Evolutionary conservation across 768 basidiomycete genomes (phyloP).

Genomic region (Coprinellus aureogranulatus): DNA sequence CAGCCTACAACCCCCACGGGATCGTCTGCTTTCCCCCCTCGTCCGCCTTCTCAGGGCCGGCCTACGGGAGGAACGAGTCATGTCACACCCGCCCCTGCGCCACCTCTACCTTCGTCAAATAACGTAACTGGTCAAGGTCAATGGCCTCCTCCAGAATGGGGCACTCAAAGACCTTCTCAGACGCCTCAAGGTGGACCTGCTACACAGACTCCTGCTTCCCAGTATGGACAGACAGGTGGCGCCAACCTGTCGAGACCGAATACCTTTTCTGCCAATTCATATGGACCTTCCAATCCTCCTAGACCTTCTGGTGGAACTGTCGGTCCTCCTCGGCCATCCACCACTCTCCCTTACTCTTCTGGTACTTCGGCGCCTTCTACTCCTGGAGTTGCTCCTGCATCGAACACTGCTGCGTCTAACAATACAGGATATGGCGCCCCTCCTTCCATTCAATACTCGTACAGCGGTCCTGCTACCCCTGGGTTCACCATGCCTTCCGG

Average conservation of each 20-base stretch:
- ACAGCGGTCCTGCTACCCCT: background rate
- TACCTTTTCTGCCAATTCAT: constrained; percentile 16
- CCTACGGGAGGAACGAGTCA: background rate
- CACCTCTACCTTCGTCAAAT: background rate
- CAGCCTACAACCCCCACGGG: background rate
- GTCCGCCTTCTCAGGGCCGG: constrained; percentile 1
- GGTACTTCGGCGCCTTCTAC: background rate
- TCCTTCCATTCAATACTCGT: background rate
- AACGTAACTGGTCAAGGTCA: constrained; percentile 10
- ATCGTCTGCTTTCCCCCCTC: background rate
- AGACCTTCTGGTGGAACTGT: background rate
- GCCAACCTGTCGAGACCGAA: constrained; percentile 34
- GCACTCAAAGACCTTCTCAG: constrained; percentile 9
- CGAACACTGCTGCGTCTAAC: background rate
- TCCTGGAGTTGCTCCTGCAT: background rate
- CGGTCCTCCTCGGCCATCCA: background rate
- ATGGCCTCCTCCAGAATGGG: constrained; percentile 48
- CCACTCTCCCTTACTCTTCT: background rate
- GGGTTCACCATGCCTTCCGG: background rate
- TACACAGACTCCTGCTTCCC: background rate
- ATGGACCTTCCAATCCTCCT: background rate
- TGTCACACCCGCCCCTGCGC: background rate
- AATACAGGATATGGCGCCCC: background rate
- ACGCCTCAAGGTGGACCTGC: background rate
- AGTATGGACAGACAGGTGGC: constrained; percentile 17